Evolutionary conservation across 306 rosid genomes (phyloP), one percentile per base, ranked within the genome.

Genomic region (Adenanthera pavonina): DNA sequence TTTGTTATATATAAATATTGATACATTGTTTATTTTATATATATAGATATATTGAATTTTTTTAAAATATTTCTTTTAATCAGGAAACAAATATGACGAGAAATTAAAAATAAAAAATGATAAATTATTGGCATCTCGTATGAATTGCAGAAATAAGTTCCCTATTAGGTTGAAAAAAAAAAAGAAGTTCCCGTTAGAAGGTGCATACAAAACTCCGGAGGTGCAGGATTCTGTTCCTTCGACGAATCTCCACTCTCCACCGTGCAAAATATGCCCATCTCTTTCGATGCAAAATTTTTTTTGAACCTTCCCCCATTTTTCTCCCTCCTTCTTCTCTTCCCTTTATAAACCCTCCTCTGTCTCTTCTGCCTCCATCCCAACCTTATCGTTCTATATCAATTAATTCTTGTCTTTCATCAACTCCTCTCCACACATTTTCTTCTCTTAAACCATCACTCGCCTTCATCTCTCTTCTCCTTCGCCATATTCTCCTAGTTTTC

Each of bases 191-290:
- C n/a, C n/a, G n/a, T n/a, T n/a, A 13, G 9, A 49, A 49, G 15
- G 19, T 16, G 68, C 43, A 56, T 56, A 60, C 44, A 3, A 14
- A 46, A 13, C 46, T 60, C 47, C 35, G 6, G 4, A 3, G 43
- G 35, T 0, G n/a, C 25, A 25, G 74, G 14, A 5, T 15, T 8
- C 25, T 74, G 67, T 61, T 51, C 20, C 53, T 5, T 60, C 16
- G 38, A 44, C 17, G 77, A 77, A 80, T 76, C 56, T 70, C 74
- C 8, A 2, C 6, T 12, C 48, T 43, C n/a, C 34, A 46, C 86
- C 82, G 85, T 86, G 85, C 86, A 72, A 80, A 81, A 67, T 87
- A 65, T 69, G 66, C 84, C 62, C 40, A n/a, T 41, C 4, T 33
- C 12, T 38, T n/a, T 35, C 69, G 9, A 43, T 41, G 15, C 74